Conservation (phyloP, 441 rosid genomes). For the Breynia disticha region DNA sequence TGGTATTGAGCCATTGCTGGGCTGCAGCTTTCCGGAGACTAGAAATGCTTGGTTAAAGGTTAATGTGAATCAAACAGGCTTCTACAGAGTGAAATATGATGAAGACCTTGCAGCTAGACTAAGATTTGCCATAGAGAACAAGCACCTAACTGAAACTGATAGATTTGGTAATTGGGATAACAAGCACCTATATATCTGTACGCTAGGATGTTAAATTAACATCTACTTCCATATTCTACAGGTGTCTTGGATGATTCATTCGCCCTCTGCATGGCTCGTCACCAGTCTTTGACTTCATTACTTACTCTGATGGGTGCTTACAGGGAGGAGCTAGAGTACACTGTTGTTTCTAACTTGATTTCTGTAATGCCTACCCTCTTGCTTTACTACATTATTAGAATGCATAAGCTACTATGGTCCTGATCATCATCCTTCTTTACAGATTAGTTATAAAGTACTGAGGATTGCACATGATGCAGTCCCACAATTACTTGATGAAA, state of each 20-base stretch:
- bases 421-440: slow-evolving; percentile 24
- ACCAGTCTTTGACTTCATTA: slow-evolving; percentile 67
- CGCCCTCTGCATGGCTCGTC: slow-evolving; percentile 92
- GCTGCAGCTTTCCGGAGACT: slow-evolving; percentile 21
- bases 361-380: slow-evolving; percentile 36
- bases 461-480: slow-evolving; percentile 73
- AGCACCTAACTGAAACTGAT: slow-evolving; percentile 51
- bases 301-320: slow-evolving; percentile 70
- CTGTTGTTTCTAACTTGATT: slow-evolving; percentile 74
- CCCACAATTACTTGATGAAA: slow-evolving; percentile 40
- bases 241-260: slow-evolving; percentile 90
- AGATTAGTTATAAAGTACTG: slow-evolving; percentile 64
- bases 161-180: slow-evolving; percentile 55
- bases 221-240: slow-evolving; percentile 22
- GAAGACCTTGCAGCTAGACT: slow-evolving; percentile 67
- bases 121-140: slow-evolving; percentile 60
- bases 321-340: slow-evolving; percentile 70
- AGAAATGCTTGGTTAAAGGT: slow-evolving; percentile 58
- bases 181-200: background rate
- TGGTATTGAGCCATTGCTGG: slow-evolving; percentile 35
- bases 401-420: background rate
- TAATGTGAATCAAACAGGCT: slow-evolving; percentile 80
- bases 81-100: slow-evolving; percentile 87
- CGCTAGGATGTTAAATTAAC: slow-evolving; percentile 6
- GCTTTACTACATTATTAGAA: background rate